phyloP scores from a whole-genome alignment of 108 stramenopile genomes.

The Nitzschia inconspicua region DNA sequence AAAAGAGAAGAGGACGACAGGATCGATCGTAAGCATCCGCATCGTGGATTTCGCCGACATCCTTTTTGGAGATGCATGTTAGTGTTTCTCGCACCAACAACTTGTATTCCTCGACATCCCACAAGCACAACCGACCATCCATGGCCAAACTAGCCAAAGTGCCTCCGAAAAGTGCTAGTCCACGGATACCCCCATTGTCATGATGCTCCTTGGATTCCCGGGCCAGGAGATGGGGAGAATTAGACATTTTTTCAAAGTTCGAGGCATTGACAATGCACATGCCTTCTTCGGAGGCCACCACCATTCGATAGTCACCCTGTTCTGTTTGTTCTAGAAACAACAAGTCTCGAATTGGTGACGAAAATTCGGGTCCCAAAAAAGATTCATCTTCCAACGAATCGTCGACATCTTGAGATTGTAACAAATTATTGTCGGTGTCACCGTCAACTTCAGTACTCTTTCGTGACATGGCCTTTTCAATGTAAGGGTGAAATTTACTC shows the following conservation, averaged over 20 bases:
- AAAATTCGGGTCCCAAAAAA: conserved; percentile 43
- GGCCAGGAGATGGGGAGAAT: conserved; percentile 20
- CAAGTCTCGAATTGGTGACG: conserved; percentile 57
- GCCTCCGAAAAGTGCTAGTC: conserved; percentile 17
- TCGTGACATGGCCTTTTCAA: background rate
- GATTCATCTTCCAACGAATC: background rate
- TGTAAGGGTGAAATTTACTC: conserved; percentile 30
- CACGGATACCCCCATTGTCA: conserved; percentile 42
- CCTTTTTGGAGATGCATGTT: conserved; percentile 31
- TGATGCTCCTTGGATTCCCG: conserved; percentile 38
- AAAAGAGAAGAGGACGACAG: conserved; percentile 22
- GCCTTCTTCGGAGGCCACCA: conserved; percentile 61
- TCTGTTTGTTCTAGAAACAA: conserved; percentile 36
- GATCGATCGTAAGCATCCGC: conserved; percentile 59
- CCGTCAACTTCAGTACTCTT: conserved; percentile 7
- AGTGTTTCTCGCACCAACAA: conserved; percentile 29
- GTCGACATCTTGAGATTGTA: conserved; percentile 7
- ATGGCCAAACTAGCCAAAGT: conserved; percentile 52
- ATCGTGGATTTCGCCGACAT: conserved; percentile 52
- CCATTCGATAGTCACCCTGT: conserved; percentile 34
- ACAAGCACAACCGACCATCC: conserved; percentile 60
- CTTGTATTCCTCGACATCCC: conserved; percentile 43
- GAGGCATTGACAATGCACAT: conserved; percentile 49
- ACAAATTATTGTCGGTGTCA: conserved; percentile 12
- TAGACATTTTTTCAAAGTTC: conserved; percentile 7